Percentiles rank a stretch among this genome's conserved stretches.
These are phyloP conservation scores for Termitomyces sp. DNA, from an alignment of 768 basidiomycete genomes.

Conservation along the genomic window DNA sequence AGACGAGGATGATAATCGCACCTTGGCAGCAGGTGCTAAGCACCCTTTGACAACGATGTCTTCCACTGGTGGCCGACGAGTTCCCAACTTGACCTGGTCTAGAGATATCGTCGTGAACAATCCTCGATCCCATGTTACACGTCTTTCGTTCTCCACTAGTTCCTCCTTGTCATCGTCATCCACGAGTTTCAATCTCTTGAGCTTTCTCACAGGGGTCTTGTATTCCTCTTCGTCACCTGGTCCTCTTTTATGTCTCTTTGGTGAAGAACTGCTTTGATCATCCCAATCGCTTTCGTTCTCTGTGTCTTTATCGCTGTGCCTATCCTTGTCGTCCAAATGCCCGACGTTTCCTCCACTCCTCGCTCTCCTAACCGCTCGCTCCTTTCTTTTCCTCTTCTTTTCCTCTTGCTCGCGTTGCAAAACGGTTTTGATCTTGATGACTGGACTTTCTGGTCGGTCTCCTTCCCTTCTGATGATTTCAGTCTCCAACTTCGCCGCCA, in stretches of 20 bases:
- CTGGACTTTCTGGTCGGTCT: constrained; percentile 69
- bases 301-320: constrained; percentile 22
- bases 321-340: constrained; percentile 19
- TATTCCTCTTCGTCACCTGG: constrained; percentile 84
- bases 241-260: constrained; percentile 47
- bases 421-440: constrained; percentile 65
- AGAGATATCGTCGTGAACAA: constrained; percentile 56
- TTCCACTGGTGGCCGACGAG: constrained; percentile 36
- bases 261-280: constrained; percentile 13
- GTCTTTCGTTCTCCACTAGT: constrained; percentile 33
- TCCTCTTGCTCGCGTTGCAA: constrained; percentile 65
- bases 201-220: constrained; percentile 48
- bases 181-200: constrained; percentile 33
- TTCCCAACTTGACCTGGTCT: constrained; percentile 55
- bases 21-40: constrained; percentile 64
- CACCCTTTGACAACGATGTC: constrained; percentile 52
- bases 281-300: constrained; percentile 20
- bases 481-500: constrained; percentile 56
- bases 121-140: constrained; percentile 77
- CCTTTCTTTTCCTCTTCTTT: constrained; percentile 43
- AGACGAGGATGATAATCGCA: constrained; percentile 17
- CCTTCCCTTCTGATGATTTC: constrained; percentile 69
- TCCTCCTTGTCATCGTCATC: constrained; percentile 26
- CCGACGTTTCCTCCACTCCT: constrained; percentile 28
- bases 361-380: constrained; percentile 59